These are phyloP conservation scores for Suillus paluster DNA, from an alignment of 768 basidiomycete genomes.

Conservation along the genomic window DNA sequence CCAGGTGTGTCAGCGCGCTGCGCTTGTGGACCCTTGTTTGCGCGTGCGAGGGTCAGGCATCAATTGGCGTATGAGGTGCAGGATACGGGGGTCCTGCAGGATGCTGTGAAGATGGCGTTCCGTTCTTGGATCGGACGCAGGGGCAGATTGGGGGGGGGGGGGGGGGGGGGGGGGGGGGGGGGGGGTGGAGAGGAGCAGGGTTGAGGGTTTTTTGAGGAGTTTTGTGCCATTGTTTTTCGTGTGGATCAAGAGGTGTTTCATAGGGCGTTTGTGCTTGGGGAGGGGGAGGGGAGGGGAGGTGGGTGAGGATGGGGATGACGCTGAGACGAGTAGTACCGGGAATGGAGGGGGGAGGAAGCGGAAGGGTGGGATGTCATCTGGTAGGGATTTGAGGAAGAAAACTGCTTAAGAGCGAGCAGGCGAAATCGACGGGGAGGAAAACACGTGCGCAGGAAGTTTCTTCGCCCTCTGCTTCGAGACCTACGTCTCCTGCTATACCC, in stretches of 20 bases:
- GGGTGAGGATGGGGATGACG: slow-evolving; percentile 52
- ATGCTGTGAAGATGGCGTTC: slow-evolving; percentile 88
- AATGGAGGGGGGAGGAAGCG: slow-evolving; percentile 44
- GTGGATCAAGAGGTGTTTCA: slow-evolving; percentile 71
- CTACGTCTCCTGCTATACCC: slow-evolving; percentile 61
- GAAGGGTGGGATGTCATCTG: slow-evolving; percentile 43
- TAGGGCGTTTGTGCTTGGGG: slow-evolving; percentile 64
- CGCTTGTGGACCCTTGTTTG: slow-evolving; percentile 54
- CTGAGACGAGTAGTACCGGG: slow-evolving; percentile 36
- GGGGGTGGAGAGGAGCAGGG: slow-evolving; percentile 73
- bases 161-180: too few species aligned
- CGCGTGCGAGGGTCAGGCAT: slow-evolving; percentile 68
- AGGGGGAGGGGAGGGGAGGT: slow-evolving; percentile 64
- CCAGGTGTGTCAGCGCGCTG: slow-evolving; percentile 76
- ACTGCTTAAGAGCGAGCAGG: slow-evolving; percentile 80
- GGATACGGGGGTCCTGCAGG: slow-evolving; percentile 80
- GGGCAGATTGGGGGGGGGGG: slow-evolving; percentile 76
- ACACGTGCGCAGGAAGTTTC: slow-evolving; percentile 57
- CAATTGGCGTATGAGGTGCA: slow-evolving; percentile 82
- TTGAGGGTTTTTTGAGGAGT: slow-evolving; percentile 81
- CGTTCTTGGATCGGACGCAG: slow-evolving; percentile 88
- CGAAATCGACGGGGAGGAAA: slow-evolving; percentile 67
- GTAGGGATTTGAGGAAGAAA: slow-evolving; percentile 80
- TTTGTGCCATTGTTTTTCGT: slow-evolving; percentile 81
- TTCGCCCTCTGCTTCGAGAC: slow-evolving; percentile 61